Base-by-base conservation (phyloP, 805 yeast species). In the Sungouiozyma ichnusensis region DNA sequence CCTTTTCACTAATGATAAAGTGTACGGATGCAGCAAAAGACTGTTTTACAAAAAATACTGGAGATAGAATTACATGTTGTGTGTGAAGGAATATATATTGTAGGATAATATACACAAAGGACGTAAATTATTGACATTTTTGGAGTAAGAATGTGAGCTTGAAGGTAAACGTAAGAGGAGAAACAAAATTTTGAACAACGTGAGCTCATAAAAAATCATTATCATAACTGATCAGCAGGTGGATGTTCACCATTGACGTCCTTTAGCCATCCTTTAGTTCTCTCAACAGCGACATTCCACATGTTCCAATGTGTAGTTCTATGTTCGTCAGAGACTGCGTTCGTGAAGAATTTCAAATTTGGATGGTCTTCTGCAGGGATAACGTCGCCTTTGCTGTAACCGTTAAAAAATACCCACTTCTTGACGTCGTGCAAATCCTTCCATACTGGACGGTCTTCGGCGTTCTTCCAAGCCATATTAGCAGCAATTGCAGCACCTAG, bases 401-500 rank as follows among this genome's bases (percentile, higher is more conserved):
- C 97, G 60, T 96, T 96, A 67, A 82, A 88, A 66, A 86, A 86
- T 35, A 92, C 96, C 62, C 86, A 87, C 47, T 95, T 88, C 64
- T 79, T 68, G 36, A 84, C 82, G 45, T 87, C 95, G 40, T 74
- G 80, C 47, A 87, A 66, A 50, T 77, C 75, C 43, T 70, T 71
- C 95, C 96, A 88, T 37, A 86, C 62, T 36, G 69, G 65, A 44
- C 84, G 73, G 16, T 77, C 76, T 18, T 68, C 63, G 13, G 77
- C 66, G 14, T 75, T 67, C 43, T 64, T 54, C 40, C 55, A 53
- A 5, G 69, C 77, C 54, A 87, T 67, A 11, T 96, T 95, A 2
- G 97, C 95, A 20, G 96, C 96, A 50, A 90, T 83, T 3, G 97
- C 96, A 6, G 95, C 95, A 20, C 97, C 97, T 48, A 88, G 72